A percentile compares a stretch with the other conserved stretches of the same genome.
These are phyloP conservation scores for Eucalyptus camaldulensis DNA, from an alignment of 345 rosid species.

Conservation along the genomic window DNA sequence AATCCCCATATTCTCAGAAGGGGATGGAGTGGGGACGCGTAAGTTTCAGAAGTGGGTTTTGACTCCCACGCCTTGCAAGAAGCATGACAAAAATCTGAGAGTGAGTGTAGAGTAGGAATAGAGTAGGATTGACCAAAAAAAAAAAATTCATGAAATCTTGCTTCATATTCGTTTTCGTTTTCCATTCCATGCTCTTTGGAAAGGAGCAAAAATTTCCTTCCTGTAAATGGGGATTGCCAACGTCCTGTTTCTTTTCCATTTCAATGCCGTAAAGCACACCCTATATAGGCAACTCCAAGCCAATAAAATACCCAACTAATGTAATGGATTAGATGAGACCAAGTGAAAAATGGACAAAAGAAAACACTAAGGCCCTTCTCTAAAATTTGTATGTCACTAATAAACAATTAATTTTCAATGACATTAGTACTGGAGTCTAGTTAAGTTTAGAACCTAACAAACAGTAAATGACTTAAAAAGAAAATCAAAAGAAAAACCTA, in stretches of 20 bases:
- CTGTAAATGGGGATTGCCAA: not conserved
- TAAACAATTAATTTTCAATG: not conserved
- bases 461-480: not conserved
- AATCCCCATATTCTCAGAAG: rapidly evolving
- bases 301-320: not conserved
- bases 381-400: not conserved
- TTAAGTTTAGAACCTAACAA: not conserved
- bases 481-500: too few relatives aligned
- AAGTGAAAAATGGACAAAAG: not conserved
- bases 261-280: not conserved
- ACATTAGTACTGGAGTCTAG: not conserved
- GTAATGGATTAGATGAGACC: not conserved
- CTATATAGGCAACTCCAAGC: not conserved
- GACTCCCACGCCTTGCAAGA: too few relatives aligned
- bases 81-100: too few relatives aligned
- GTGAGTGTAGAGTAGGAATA: too few relatives aligned
- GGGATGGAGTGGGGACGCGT: too few relatives aligned
- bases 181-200: not conserved
- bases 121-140: too few relatives aligned
- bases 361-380: not conserved
- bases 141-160: not conserved
- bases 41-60: too few relatives aligned
- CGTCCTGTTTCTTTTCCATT: not conserved
- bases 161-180: not conserved
- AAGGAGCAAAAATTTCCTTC: not conserved